Base-by-base conservation (phyloP, 140 eudicot species). In the Flaveria floridana region DNA sequence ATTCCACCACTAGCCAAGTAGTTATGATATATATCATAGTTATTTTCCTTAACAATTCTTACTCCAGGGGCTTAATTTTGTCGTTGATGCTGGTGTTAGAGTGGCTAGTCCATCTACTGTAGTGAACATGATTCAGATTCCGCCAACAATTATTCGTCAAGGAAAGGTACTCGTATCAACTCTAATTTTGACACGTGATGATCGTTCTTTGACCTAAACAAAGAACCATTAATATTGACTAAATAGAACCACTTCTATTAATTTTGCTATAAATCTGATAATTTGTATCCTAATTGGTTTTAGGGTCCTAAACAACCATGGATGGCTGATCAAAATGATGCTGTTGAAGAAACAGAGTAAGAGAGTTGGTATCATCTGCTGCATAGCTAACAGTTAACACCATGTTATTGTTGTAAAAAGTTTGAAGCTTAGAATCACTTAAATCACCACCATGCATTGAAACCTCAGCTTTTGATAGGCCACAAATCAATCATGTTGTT, bases 31-130 rank as follows among this genome's bases (percentile, higher is more conserved):
- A 69, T 28, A 10, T 44, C 7, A 44, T 69, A 75, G 39, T 14
- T 50, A 13, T 6, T 73, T 74, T 71, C 18, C 30, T 66, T 47
- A 58, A 6, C 13, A 41, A 61, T 75, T 46, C 48, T 44, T 75
- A 59, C 65, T 73, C 3, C 75, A 91, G 97, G 97, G 98, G 13
- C 96, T 92, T 86, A 89, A 92, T 82, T 92, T 92, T 80, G 87
- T 92, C 55, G 79, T 92, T 25, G 98, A 84, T 82, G 96, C 95
- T 73, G 98, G 98, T 68, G 75, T 83, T 56, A 84, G 98, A 86
- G 74, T 86, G 63, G 95, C 98, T 76, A 90, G 89, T 25, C 98
- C 98, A 20, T 92, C 98, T 10, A 92, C 98, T 70, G 96, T 92
- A 25, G 95, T 92, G 50, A 92, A 89, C 84, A 87, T 92, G 98